Base-by-base conservation (phyloP, 2,329 filamentous ascomycete species). In the Leptosphaerulina australis region DNA sequence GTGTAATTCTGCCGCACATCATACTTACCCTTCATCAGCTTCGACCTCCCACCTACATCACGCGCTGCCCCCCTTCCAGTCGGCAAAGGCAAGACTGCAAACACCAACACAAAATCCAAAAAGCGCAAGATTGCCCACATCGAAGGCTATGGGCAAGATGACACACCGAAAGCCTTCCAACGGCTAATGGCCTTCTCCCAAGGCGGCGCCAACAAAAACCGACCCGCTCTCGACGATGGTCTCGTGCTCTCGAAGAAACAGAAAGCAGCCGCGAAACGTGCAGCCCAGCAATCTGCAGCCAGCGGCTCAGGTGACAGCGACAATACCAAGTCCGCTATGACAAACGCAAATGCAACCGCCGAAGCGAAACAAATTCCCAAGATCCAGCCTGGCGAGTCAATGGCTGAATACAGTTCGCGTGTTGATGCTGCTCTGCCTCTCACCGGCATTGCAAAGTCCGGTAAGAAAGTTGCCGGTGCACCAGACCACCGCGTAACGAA, bases 371-470 rank as follows among this genome's bases (percentile, higher is more conserved):
- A 56, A 3, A 55, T 43, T 2, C 46, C 63, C 30, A 63, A 55
- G 37, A 97, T 97, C 56, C 82, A 84, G 12, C 91, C 92, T 0
- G 90, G 91, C 41, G 94, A 99, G 73, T 84, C 84, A 41, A 77
- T 97, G 66, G 84, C 87, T 4, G 88, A 95, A 43, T 99, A 95
- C 68, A 79, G 86, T 6, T 83, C 86, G 9, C 85, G 92, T 22
- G 94, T 99, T 5, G 88, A 97, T 68, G 88, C 90, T 38, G 86
- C 90, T 0, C 79, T 97, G 5, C 93, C 93, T 0, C 76, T 99
- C 0, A 78, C 84, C 6, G 86, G 87, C 0, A 79, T 97, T 7
- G 72, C 62, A 55, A 70, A 80, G 7, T 84, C 80, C 59, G 85
- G 83, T 43, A 86, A 83, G 58, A 86, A 87, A 52, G 81, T 85